Base-by-base conservation (phyloP, 352 stramenopile genomes). In the Phytophthora fragariae region DNA sequence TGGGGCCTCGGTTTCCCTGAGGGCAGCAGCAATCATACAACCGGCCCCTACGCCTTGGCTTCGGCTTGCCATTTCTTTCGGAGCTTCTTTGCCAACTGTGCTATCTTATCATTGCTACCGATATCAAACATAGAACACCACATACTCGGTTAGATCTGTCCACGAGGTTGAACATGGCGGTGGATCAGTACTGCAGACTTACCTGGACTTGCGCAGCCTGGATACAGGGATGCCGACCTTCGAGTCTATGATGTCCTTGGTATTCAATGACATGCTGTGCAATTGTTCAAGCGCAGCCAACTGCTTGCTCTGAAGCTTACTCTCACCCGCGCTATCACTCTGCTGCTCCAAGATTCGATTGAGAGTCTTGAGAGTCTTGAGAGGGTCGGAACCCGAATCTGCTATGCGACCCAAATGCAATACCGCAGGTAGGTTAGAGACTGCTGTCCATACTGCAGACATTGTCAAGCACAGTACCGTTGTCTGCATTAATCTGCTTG, bases 41-140 rank as follows among this genome's bases (percentile, higher is more conserved):
- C 52, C 57, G 71, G 73, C 10, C 63, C 67, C 50, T 70, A 77
- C 15, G 63, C 68, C 49, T 68, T 80, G 9, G 78, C 85, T 62
- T 90, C 76, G 21, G 76, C 82, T 80, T 93, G 92, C 88, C 88
- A 95, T 73, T 95, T 93, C 71, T 91, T 91, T 24, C 86, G 86
- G 15, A 95, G 80, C 56, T 83, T 83, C 21, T 82, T 79, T 3
- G 88, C 85, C 14, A 81, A 73, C 50, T 87, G 81, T 54, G 75
- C 75, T 72, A 92, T 61, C n/a, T 86, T 82, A 39, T 91, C 80
- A 70, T 90, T 85, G 67, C 64, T 92, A 75, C 14, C 59, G 68
- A 57, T 79, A 75, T 55, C 82, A 83, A 56, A 35, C 19, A n/a
- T 9, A 6, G 4, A 47, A n/a, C 31, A 15, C 17, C 7, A 33